Conservation (phyloP, 2,329 filamentous ascomycete species). For the Penicillium sp. region DNA sequence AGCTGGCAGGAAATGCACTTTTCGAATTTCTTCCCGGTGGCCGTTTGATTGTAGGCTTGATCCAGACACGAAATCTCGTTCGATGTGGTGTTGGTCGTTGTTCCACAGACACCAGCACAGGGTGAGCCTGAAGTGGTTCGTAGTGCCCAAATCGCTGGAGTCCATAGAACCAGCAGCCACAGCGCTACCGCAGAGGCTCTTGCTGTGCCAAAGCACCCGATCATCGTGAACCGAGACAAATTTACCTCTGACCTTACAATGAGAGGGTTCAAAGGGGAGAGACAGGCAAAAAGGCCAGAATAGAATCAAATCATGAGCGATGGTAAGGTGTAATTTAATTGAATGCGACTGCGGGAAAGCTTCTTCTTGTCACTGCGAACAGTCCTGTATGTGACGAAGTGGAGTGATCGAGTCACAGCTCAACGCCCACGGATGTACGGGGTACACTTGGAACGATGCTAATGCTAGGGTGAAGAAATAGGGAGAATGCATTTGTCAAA, state of each 20-base stretch:
- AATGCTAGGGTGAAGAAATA: background rate
- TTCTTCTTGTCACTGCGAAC: slow-evolving; percentile 27
- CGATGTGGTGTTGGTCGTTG: slow-evolving; percentile 39
- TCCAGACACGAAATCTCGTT: slow-evolving; percentile 47
- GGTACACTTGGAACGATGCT: slow-evolving; percentile 3
- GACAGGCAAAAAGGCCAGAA: slow-evolving; percentile 12
- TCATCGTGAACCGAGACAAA: slow-evolving; percentile 22
- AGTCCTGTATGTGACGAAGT: slow-evolving; percentile 13
- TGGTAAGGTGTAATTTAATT: background rate
- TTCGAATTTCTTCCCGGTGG: slow-evolving; percentile 38
- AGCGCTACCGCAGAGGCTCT: slow-evolving; percentile 19
- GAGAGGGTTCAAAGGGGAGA: background rate
- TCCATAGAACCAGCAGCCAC: slow-evolving; percentile 16
- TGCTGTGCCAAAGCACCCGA: slow-evolving; percentile 13
- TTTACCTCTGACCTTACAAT: slow-evolving; percentile 6
- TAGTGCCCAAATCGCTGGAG: slow-evolving; percentile 28
- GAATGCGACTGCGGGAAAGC: slow-evolving; percentile 17
- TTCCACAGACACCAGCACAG: slow-evolving; percentile 36
- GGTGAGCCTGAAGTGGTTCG: slow-evolving; percentile 41
- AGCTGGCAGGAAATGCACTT: slow-evolving; percentile 46
- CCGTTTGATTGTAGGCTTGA: slow-evolving; percentile 33
- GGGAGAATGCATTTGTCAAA: slow-evolving; percentile 15
- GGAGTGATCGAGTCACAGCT: slow-evolving; percentile 6
- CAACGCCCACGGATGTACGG: background rate
- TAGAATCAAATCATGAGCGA: slow-evolving; percentile 19